These are phyloP conservation scores for Mangifera indica DNA, from an alignment of 345 rosid genomes.

Conservation along the genomic window DNA sequence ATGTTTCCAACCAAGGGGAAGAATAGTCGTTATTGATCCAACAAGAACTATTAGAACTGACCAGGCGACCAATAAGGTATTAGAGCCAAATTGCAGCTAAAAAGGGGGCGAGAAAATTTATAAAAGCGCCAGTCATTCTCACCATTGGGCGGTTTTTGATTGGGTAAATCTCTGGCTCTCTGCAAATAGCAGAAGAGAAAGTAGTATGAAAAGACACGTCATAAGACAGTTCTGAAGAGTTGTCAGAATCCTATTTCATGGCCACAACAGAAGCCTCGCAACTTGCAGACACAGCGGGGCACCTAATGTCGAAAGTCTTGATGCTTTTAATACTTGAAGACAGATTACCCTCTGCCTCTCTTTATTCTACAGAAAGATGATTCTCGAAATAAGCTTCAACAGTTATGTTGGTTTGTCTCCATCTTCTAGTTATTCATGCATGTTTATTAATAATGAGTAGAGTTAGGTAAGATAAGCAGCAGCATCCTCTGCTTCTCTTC, in stretches of 20 bases:
- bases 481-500: background rate
- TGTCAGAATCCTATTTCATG: background rate
- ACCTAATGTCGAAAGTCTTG: background rate
- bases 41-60: too few relatives aligned
- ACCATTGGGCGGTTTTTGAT: background rate
- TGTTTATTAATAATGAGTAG: too few relatives aligned
- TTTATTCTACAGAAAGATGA: background rate
- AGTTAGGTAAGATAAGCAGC: too few relatives aligned
- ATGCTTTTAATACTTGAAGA: background rate
- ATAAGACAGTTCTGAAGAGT: too few relatives aligned
- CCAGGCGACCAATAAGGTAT: too few relatives aligned
- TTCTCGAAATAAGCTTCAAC: too few relatives aligned
- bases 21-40: too few relatives aligned
- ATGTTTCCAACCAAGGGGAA: too few relatives aligned
- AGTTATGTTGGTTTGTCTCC: background rate
- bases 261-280: background rate
- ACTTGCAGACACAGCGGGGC: background rate
- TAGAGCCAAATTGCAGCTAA: too few relatives aligned
- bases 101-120: too few relatives aligned
- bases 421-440: too few relatives aligned
- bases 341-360: too few relatives aligned
- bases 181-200: background rate
- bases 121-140: slow-evolving; percentile 1
- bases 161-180: background rate
- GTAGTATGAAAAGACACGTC: background rate